Conservation (phyloP, 805 yeast genomes). For the Suhomyces emberorum region DNA sequence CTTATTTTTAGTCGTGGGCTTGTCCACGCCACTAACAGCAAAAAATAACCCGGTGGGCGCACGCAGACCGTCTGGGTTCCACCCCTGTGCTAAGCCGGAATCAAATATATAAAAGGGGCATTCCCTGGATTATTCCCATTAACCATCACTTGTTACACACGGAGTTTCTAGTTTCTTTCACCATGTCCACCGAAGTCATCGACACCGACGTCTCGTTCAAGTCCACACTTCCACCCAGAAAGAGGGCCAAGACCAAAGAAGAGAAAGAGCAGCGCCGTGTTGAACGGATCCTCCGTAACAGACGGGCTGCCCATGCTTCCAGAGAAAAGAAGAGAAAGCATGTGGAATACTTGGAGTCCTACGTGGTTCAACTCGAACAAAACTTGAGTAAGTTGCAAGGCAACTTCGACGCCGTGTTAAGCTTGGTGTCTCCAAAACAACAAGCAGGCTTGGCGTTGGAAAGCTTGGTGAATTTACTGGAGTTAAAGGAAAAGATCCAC, state of each 20-base stretch:
- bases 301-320: conserved; percentile 97
- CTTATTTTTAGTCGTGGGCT: too few species aligned
- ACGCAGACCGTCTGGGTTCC: too few species aligned
- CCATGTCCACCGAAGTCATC: conserved; percentile 3
- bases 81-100: too few species aligned
- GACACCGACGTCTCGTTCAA: conserved; percentile 17
- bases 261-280: conserved; percentile 96
- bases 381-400: conserved; percentile 23
- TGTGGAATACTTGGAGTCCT: conserved; percentile 76
- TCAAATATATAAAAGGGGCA: too few species aligned
- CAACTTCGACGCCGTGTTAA: conserved; percentile 21
- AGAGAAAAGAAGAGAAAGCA: conserved; percentile 94
- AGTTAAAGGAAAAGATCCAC: conserved; percentile 27
- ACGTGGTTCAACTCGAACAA: conserved; percentile 43
- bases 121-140: too few species aligned
- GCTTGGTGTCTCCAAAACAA: conserved; percentile 11
- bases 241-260: conserved; percentile 93
- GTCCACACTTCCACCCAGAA: conserved; percentile 80
- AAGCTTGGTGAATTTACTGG: conserved; percentile 16
- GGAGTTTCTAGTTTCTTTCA: background rate
- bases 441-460: conserved; percentile 6
- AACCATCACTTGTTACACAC: too few species aligned
- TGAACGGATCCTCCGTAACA: conserved; percentile 87
- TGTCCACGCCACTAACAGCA: background rate
- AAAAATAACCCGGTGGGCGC: too few species aligned